Evolutionary conservation across 2,329 filamentous ascomycete species (phyloP), one percentile per base, ranked within the genome.

Genomic region (Fusarium fujikuroi): DNA sequence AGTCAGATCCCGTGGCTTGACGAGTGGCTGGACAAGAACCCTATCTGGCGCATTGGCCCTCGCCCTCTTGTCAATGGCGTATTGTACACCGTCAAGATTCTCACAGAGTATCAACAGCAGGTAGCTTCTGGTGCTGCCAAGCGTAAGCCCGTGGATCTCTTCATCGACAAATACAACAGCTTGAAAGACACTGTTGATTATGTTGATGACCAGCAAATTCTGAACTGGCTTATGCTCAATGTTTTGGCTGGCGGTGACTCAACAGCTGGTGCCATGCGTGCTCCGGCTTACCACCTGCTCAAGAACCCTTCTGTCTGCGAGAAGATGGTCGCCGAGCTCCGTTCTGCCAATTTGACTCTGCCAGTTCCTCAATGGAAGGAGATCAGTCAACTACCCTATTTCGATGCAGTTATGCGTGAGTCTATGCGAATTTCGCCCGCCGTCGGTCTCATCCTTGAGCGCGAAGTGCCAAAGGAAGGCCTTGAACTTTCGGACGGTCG

Each of bases 1-100:
- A 76, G 74, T 12, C 74, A 76, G 34, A 65, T 75, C 3, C 74
- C 74, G 8, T 76, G 74, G 74, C 40, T 76, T 2, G 74, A 76
- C 11, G 60, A 67, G 36, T 76, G 74, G 72, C 7, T 76, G 2
- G 75, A 76, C 40, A 76, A 76, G 42, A 76, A 76, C 14, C 74
- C 74, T 3, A 32, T 76, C 3, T 66, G 49, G 42, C 44, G 64
- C 1, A 52, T 75, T 4, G 64, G 66, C 0, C 66, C 67, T 1
- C 72, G 71, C 0, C 74, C 49, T 25, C 66, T 52, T 3, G 74
- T 65, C 7, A 69, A 67, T 7, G 73, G 63, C 1, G 52, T 57
- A 1, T 36, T 74, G 2, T 74, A 74, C 34, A 74, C 72, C 2
- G 21, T 74, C 60, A 74, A 74, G 46, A 74, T 74, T 11, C 67